These are phyloP conservation scores for Gorgonomyces haynaldii DNA, from an alignment of 192 early-diverging fungal species.

Conservation along the genomic window DNA sequence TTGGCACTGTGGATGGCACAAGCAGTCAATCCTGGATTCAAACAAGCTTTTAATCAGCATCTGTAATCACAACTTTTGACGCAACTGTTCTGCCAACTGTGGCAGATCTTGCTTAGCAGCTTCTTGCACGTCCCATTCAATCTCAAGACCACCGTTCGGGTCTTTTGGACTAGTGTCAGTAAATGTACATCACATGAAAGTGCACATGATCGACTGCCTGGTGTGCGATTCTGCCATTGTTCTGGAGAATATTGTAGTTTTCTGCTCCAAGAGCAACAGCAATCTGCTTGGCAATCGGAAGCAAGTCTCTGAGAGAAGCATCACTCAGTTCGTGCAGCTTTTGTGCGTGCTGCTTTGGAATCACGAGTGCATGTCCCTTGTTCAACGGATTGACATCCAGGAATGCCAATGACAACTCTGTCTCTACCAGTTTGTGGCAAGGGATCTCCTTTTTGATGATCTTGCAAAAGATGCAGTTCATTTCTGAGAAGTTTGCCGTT, in stretches of 20 bases:
- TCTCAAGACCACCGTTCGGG: neutral
- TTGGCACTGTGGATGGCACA: neutral
- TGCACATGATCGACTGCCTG: slow-evolving; percentile 87
- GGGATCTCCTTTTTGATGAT: slow-evolving; percentile 75
- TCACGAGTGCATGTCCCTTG: slow-evolving; percentile 52
- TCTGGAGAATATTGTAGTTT: slow-evolving; percentile 90
- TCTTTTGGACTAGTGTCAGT: slow-evolving; percentile 3
- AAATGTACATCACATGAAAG: slow-evolving; percentile 70
- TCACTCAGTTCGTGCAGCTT: slow-evolving; percentile 85
- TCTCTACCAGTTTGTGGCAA: slow-evolving; percentile 71
- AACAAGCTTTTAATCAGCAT: too few relatives aligned
- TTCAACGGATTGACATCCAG: slow-evolving; percentile 69
- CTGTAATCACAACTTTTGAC: too few relatives aligned
- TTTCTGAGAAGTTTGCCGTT: neutral
- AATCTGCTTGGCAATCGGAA: slow-evolving; percentile 83
- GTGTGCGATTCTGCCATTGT: slow-evolving; percentile 64
- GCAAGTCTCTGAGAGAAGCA: slow-evolving; percentile 64
- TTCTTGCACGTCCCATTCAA: neutral
- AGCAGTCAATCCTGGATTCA: neutral
- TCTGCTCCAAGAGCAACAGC: slow-evolving; percentile 57
- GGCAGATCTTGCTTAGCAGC: neutral
- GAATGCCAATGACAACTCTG: slow-evolving; percentile 64
- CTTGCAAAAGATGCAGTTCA: slow-evolving; percentile 87
- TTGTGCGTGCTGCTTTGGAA: slow-evolving; percentile 59
- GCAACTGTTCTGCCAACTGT: too few relatives aligned